Evolutionary conservation across 75 land plant genomes (phyloP).

Genomic region (Selaginella moellendorffii): DNA sequence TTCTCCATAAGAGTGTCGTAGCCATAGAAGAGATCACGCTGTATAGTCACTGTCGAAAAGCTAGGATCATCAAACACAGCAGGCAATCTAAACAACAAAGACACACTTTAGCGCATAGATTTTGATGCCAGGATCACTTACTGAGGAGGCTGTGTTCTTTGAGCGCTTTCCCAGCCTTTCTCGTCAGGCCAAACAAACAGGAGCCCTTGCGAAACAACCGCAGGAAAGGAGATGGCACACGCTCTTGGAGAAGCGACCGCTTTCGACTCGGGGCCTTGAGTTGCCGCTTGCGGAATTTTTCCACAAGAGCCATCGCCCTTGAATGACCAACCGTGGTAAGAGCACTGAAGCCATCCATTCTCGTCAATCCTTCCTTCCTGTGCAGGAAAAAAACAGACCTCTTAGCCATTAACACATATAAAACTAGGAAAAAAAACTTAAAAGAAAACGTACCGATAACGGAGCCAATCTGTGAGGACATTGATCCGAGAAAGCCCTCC

Average conservation of each 20-base stretch:
- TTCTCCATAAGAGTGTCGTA: conserved; percentile 98
- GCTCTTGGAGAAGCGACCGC: conserved; percentile 65
- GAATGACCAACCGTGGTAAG: conserved; percentile 98
- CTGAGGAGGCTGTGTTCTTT: conserved; percentile 56
- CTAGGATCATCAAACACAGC: conserved; percentile 69
- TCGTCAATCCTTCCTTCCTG: conserved; percentile 98
- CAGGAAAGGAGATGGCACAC: conserved; percentile 60
- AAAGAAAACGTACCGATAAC: conserved; percentile 64
- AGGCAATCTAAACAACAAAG: conserved; percentile 65
- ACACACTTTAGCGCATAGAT: no score
- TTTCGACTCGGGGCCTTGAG: conserved; percentile 81
- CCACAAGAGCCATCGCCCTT: conserved; percentile 66
- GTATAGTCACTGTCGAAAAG: conserved; percentile 81
- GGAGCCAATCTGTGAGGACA: conserved; percentile 98
- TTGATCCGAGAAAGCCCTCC: conserved; percentile 86
- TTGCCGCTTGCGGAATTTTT: conserved; percentile 73
- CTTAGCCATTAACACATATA: no score
- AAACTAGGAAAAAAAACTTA: no score
- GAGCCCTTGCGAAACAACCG: conserved; percentile 75
- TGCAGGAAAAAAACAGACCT: neutral
- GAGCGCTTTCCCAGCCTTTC: conserved; percentile 75
- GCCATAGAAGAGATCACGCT: conserved; percentile 90
- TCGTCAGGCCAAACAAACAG: conserved; percentile 99
- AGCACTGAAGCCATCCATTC: conserved; percentile 82
- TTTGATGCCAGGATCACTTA: no score